Conservation (phyloP, 1,284 basidiomycete genomes). For the Somion occarium region DNA sequence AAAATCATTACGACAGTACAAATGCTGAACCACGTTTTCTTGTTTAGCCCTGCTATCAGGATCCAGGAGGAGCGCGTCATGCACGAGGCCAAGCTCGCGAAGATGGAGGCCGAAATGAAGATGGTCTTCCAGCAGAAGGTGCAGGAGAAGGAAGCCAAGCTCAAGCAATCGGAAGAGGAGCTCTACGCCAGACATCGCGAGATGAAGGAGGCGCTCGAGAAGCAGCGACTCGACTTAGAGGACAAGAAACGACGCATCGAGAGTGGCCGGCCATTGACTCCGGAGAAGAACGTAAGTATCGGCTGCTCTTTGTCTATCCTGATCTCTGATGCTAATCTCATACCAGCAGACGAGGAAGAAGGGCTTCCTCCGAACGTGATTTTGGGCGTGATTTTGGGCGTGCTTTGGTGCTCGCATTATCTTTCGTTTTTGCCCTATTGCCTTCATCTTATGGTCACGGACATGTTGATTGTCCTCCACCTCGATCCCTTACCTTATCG, state of each 20-base stretch:
- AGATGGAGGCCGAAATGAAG: constrained; percentile 99
- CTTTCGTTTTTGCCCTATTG: background rate
- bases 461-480: constrained; percentile 3
- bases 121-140: constrained; percentile 99
- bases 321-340: constrained; percentile 3
- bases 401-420: constrained; percentile 13
- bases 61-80: constrained; percentile 92
- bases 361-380: constrained; percentile 69
- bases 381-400: constrained; percentile 12
- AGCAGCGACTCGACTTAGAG: constrained; percentile 92
- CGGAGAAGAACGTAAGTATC: constrained; percentile 83
- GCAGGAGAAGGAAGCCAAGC: constrained; percentile 95
- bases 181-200: constrained; percentile 95
- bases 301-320: background rate
- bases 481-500: constrained; percentile 27
- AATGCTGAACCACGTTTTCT: constrained; percentile 10
- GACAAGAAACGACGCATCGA: constrained; percentile 98
- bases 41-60: constrained; percentile 81
- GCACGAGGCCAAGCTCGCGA: constrained; percentile 93
- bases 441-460: constrained; percentile 21
- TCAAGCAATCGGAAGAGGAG: constrained; percentile 98
- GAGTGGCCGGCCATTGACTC: constrained; percentile 89
- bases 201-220: constrained; percentile 98
- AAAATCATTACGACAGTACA: background rate
- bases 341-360: constrained; percentile 61